Evolutionary conservation across 495 filamentous ascomycete species (phyloP), one percentile per base, ranked within the genome.

Genomic region (Penicillium crystallinum): DNA sequence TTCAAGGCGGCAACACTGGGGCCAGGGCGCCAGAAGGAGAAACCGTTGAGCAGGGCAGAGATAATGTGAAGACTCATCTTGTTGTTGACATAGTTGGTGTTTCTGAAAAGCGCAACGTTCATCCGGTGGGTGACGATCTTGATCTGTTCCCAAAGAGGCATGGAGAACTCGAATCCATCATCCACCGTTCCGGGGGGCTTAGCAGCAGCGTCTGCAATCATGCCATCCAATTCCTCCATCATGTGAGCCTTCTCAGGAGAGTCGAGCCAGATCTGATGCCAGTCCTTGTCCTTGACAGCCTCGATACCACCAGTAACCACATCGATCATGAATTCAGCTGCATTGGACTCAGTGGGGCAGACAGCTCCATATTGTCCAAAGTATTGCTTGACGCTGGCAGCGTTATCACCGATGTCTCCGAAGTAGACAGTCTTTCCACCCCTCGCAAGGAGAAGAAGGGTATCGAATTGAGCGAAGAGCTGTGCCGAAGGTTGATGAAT

Each of bases 281-380:
- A 88, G 58, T 86, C 75, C 27, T 77, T 65, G 31, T 60, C 66
- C 31, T 72, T 70, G 12, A 60, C 57, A 8, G 23, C 46, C 54
- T 67, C 31, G 62, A 59, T 44, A 30, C 59, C 48, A 22, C 70
- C 67, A 2, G 69, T 62, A 44, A 91, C 91, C 46, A 88, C 86
- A 56, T 95, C 89, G 31, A 97, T 77, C 87, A 97, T 95, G 82
- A 87, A 90, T 64, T 97, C 91, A 15, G 91, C 91, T 25, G 90
- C 89, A 49, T 79, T 97, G 17, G 85, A 83, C 10, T 85, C 80
- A 2, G 70, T 52, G 2, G 88, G 87, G 66, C 90, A 96, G n/a
- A 78, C 70, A 4, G 85, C 88, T 22, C 88, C 83, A 59, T 91
- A 82, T 47, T 80, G 75, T 59, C 84, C 83, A 54, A 96, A 96